Conservation (phyloP, 305 asterid genomes). For the Solanum hybrid region DNA sequence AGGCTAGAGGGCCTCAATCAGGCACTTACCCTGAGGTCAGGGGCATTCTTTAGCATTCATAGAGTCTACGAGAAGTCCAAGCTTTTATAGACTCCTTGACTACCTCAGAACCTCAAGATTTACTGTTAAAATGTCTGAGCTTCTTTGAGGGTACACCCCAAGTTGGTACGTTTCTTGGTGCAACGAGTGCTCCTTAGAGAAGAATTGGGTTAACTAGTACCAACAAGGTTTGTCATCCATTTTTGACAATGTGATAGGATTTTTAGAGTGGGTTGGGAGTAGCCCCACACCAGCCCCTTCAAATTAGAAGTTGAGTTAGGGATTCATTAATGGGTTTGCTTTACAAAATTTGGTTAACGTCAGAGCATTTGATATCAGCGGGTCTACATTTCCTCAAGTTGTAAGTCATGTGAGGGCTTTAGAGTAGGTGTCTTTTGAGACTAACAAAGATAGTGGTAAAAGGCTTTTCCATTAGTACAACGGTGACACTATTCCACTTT, state of each 20-base stretch:
- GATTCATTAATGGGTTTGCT: not conserved
- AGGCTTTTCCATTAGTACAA: not conserved
- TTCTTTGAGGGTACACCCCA: not conserved
- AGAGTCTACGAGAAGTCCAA: not conserved
- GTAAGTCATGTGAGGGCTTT: not conserved
- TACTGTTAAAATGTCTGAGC: not conserved
- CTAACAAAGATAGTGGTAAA: not conserved
- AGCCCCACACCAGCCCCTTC: not conserved
- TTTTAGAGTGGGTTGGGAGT: not conserved
- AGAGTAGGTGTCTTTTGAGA: not conserved
- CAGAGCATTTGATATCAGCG: not conserved
- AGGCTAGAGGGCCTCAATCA: not conserved
- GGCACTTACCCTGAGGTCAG: not conserved
- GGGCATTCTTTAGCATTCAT: not conserved
- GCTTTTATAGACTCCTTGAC: not conserved
- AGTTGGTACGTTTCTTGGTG: not conserved
- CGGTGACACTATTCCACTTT: not conserved
- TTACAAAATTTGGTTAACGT: not conserved
- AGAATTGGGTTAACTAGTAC: not conserved
- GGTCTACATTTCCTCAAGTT: not conserved
- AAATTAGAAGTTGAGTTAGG: not conserved
- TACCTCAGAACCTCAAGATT: not conserved
- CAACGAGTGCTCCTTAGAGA: not conserved
- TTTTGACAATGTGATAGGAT: not conserved
- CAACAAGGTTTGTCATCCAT: not conserved